A percentile compares a stretch with the other conserved stretches of the same genome.
Evolutionary conservation across 768 basidiomycete species (phyloP).

Genomic region (Boletellus ananiceps): DNA sequence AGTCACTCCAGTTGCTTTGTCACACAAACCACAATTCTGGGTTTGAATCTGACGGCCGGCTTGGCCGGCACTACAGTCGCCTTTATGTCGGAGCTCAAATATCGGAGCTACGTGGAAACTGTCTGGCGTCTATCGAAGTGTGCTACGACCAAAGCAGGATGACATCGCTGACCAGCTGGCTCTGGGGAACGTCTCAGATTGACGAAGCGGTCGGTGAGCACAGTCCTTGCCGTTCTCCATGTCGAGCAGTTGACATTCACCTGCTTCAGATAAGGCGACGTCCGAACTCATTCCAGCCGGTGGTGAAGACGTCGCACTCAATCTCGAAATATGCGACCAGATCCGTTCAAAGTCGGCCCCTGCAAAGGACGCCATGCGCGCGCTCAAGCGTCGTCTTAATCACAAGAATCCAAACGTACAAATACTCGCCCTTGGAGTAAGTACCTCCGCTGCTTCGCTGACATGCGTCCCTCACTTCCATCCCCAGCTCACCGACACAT

Average conservation of each 20-base stretch:
- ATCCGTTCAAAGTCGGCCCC: slow-evolving; percentile 87
- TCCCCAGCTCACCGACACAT: slow-evolving; percentile 78
- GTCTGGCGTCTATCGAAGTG: slow-evolving; percentile 11
- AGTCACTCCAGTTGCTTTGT: slow-evolving; percentile 20
- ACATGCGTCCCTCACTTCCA: slow-evolving; percentile 2
- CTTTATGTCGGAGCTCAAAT: slow-evolving; percentile 23
- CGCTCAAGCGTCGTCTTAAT: slow-evolving; percentile 79
- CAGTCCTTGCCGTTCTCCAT: not conserved
- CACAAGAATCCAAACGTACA: slow-evolving; percentile 97
- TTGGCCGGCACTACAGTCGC: slow-evolving; percentile 1
- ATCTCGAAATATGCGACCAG: slow-evolving; percentile 95
- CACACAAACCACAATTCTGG: not conserved
- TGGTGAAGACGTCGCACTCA: slow-evolving; percentile 85
- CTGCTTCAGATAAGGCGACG: slow-evolving; percentile 83
- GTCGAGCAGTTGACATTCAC: slow-evolving; percentile 9
- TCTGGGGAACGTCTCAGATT: slow-evolving; percentile 80
- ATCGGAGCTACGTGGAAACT: slow-evolving; percentile 8
- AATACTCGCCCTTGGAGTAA: slow-evolving; percentile 76
- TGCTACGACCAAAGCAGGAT: slow-evolving; percentile 33
- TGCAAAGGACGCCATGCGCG: slow-evolving; percentile 83
- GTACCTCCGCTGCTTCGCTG: slow-evolving; percentile 29
- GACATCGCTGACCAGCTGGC: slow-evolving; percentile 61
- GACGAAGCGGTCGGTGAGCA: slow-evolving; percentile 76
- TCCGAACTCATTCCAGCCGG: slow-evolving; percentile 82
- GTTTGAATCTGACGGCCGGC: slow-evolving; percentile 1